Percentiles rank a stretch among this genome's conserved stretches.
phyloP scores from a whole-genome alignment of 116 monocot species.

The Trichopus zeylanicus region DNA sequence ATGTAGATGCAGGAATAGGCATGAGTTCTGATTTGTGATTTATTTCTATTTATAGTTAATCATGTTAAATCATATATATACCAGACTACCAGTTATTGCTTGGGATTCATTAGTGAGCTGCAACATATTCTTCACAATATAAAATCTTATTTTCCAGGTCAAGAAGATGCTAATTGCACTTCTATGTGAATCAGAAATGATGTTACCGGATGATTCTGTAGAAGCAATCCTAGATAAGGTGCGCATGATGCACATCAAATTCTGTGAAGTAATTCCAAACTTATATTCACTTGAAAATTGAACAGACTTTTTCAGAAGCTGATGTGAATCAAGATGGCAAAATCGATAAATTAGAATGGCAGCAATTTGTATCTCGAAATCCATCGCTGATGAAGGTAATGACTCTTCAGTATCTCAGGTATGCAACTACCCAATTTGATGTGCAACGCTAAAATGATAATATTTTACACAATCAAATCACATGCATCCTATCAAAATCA shows the following conservation, averaged over 20 bases:
- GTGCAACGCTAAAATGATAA: too few species aligned
- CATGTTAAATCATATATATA: too few species aligned
- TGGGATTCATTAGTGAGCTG: too few species aligned
- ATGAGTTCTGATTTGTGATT: too few species aligned
- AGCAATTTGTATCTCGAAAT: conserved; percentile 72
- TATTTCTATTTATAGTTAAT: not conserved
- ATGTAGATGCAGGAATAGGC: too few species aligned
- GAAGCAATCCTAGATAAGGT: conserved; percentile 91
- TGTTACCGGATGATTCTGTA: conserved; percentile 73
- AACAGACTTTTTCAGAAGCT: conserved; percentile 84
- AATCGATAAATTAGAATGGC: conserved; percentile 90
- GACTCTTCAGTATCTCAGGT: conserved; percentile 97
- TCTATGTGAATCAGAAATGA: conserved; percentile 84
- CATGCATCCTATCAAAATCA: not conserved
- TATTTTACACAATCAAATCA: too few species aligned
- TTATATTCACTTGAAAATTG: not conserved
- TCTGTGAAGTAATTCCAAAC: too few species aligned
- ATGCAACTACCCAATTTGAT: conserved; percentile 7
- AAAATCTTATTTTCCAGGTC: conserved; percentile 38
- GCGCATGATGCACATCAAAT: too few species aligned
- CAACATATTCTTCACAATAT: not conserved
- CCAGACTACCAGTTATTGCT: too few species aligned
- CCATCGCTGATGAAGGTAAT: conserved; percentile 94
- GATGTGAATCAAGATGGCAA: conserved; percentile 87
- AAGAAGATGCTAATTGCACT: conserved; percentile 93